Evolutionary conservation across 352 stramenopile species (phyloP), one percentile per base, ranked within the genome.

Genomic region (Aphanomyces astaci): DNA sequence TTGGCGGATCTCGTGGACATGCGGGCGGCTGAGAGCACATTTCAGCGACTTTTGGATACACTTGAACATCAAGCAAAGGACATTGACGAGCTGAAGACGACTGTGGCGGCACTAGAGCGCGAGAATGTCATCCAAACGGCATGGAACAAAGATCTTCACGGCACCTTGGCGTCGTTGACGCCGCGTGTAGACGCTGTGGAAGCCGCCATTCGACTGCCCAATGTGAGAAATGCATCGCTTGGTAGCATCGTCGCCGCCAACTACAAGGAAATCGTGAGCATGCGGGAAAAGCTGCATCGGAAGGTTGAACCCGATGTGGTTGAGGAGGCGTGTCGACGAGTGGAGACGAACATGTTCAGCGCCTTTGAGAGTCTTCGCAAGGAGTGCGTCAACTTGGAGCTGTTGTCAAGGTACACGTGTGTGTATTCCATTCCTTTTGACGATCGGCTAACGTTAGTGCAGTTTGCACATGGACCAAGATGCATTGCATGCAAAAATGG

Each of bases 201-300:
- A 59, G 2, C 17, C 13, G 4, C 51, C 25, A 32, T 59, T 30
- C 7, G n/a, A 32, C 51, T 59, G 5, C 51, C 51, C 0, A 59
- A 59, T 36, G 51, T 59, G 7, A 32, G 24, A 11, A 59, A 59
- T 19, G 51, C 51, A 2, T 39, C 51, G 4, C 24, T 59, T 1
- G 51, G 51, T 9, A 24, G 5, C 5, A 59, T 59, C 51, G 51
- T 59, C n/a, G 51, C 51, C 7, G 51, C 51, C 7, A 59, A 59
- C 30, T 59, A 59, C 51, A 59, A 59, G 51, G 51, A 59, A 32
- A 59, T 59, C 51, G 51, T 59, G 11, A 33, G 13, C 17, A n/a
- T 59, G 51, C 51, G 51, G 5, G 51, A 59, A 59, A 59, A 59
- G 27, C 7, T 59, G 24, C 25, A 28, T 11, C 17, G 24, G 22